Percentiles rank a stretch among this genome's conserved stretches.
These are phyloP conservation scores for Papilionanthe hybrid DNA, from an alignment of 116 monocot species.

Conservation along the genomic window DNA sequence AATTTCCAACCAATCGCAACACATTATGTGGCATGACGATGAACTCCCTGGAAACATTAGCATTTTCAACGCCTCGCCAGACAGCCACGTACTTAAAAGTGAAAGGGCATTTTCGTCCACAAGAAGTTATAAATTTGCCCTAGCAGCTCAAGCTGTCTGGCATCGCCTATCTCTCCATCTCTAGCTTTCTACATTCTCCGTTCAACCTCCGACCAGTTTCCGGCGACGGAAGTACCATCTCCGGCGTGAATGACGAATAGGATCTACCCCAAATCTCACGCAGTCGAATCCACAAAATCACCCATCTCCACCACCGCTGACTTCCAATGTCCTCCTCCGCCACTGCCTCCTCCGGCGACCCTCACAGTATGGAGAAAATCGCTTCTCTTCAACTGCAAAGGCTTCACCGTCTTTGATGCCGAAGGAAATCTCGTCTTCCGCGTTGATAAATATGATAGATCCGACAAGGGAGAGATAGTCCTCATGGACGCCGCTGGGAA, in stretches of 20 bases:
- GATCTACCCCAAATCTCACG: background rate
- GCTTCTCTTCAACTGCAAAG: conserved; percentile 24
- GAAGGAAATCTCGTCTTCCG: conserved; percentile 30
- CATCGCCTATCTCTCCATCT: background rate
- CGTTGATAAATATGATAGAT: conserved; percentile 40
- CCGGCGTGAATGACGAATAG: conserved; percentile 4
- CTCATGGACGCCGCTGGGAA: conserved; percentile 56
- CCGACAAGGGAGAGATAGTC: conserved; percentile 25
- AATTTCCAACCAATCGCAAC: too few relatives aligned
- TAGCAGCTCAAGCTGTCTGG: background rate
- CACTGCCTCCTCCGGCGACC: background rate
- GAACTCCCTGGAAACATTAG: too few relatives aligned
- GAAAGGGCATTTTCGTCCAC: background rate
- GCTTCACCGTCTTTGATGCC: conserved; percentile 30
- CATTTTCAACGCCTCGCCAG: too few relatives aligned
- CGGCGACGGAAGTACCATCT: background rate
- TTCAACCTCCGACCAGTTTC: background rate
- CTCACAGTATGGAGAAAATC: conserved; percentile 27
- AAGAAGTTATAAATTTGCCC: background rate
- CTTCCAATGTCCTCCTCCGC: background rate
- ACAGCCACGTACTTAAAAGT: background rate
- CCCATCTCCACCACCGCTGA: background rate
- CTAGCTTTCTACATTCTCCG: background rate
- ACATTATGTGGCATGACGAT: too few relatives aligned
- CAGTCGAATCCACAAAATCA: background rate